Conservation (phyloP, 305 asterid species). For the Rubia tinctorum region DNA sequence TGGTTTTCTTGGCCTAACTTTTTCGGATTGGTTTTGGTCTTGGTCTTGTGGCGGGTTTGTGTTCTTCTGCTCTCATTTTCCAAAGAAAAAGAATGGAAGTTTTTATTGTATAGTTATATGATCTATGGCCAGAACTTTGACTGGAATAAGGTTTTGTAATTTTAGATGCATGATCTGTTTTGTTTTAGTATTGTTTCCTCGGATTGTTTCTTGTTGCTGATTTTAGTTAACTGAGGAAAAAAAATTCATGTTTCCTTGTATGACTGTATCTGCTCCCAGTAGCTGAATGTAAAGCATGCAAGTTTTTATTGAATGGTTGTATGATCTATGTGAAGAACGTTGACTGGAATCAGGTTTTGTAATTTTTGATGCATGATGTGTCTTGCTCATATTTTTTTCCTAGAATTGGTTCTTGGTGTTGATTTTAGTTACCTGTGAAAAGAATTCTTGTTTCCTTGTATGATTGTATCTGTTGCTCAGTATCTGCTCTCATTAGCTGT, state of each 20-base stretch:
- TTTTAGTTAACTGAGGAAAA: background rate
- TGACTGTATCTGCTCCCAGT: background rate
- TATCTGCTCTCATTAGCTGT: background rate
- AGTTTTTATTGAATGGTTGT: background rate
- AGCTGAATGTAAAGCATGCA: background rate
- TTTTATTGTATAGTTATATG: background rate
- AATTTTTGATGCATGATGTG: background rate
- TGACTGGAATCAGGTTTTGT: background rate
- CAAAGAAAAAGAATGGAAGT: background rate
- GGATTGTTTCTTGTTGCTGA: no score
- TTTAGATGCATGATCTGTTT: background rate
- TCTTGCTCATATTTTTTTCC: no score
- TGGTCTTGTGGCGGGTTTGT: background rate
- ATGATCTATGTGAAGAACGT: no score
- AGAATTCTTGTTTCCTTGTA: background rate
- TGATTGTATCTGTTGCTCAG: background rate
- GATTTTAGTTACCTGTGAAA: background rate
- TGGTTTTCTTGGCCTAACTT: no score
- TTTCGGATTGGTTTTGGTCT: background rate
- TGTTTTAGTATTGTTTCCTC: background rate
- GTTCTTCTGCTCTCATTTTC: background rate
- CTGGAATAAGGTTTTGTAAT: background rate
- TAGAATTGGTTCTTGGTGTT: no score
- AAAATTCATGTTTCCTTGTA: background rate
- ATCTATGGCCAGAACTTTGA: background rate